Conservation (phyloP, 345 rosid genomes). For the Sapria himalayana region DNA sequence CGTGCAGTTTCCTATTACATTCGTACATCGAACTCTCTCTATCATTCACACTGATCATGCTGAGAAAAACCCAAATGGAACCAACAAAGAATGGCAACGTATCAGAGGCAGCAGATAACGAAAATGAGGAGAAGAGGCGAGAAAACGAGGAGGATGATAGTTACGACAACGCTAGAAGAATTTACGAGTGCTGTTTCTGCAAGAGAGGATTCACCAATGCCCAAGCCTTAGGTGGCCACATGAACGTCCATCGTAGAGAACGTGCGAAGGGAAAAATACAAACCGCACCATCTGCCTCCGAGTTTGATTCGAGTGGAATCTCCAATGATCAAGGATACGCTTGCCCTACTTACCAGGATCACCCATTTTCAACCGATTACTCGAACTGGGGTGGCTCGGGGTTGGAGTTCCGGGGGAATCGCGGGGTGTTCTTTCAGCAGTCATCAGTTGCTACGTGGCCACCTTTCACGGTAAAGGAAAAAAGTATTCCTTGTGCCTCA, state of each 20-base stretch:
- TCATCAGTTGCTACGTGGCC: slow-evolving; percentile 11
- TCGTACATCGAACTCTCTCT: too few species aligned
- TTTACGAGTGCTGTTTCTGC: slow-evolving; percentile 56
- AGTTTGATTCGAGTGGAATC: too few species aligned
- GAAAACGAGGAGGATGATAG: slow-evolving; percentile 12
- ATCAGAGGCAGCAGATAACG: slow-evolving; percentile 17
- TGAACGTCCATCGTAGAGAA: slow-evolving; percentile 60
- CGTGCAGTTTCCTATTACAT: too few species aligned
- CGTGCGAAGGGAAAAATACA: slow-evolving; percentile 35
- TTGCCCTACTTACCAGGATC: too few species aligned
- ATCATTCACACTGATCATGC: too few species aligned
- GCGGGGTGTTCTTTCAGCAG: slow-evolving; percentile 19
- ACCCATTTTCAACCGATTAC: too few species aligned
- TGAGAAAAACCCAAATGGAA: too few species aligned
- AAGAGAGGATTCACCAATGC: slow-evolving; percentile 77
- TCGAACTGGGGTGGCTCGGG: too few species aligned
- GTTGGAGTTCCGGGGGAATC: slow-evolving; percentile 12
- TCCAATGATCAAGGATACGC: too few species aligned
- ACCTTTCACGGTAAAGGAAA: too few species aligned
- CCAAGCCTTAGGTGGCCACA: slow-evolving; percentile 88
- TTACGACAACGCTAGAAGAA: slow-evolving; percentile 12
- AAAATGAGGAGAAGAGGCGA: slow-evolving; percentile 10
- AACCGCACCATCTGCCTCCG: background rate
- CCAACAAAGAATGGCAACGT: slow-evolving; percentile 11
- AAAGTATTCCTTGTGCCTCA: slow-evolving; percentile 6